Evolutionary conservation across 1,284 basidiomycete genomes (phyloP).

Genomic region (Marasmius fiardii): DNA sequence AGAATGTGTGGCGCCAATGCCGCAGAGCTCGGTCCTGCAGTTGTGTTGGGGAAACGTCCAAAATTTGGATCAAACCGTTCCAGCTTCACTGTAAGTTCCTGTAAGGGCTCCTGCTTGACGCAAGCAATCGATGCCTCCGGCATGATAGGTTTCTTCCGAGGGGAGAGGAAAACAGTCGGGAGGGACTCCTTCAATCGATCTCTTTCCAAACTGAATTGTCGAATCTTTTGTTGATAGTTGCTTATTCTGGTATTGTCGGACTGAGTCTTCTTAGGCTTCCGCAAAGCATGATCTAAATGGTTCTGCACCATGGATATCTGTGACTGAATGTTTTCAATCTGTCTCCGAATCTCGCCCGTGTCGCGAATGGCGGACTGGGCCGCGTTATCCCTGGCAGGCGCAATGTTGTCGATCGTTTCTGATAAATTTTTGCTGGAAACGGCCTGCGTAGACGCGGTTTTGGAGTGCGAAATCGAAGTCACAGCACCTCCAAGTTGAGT

Average conservation of each 20-base stretch:
- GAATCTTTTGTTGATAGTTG: slow-evolving; percentile 17
- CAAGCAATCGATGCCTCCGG: slow-evolving; percentile 6
- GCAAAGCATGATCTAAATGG: slow-evolving; percentile 18
- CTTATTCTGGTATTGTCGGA: slow-evolving; percentile 27
- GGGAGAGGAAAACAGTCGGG: slow-evolving; percentile 17
- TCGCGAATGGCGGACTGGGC: slow-evolving; percentile 6
- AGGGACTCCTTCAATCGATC: slow-evolving; percentile 23
- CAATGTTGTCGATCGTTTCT: slow-evolving; percentile 22
- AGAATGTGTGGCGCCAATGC: background rate
- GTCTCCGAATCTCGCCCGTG: slow-evolving; percentile 21
- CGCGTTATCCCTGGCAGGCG: slow-evolving; percentile 6
- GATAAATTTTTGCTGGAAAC: slow-evolving; percentile 22
- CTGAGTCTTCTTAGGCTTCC: slow-evolving; percentile 27
- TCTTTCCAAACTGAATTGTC: slow-evolving; percentile 20
- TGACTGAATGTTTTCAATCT: slow-evolving; percentile 25
- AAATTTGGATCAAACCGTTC: slow-evolving; percentile 3
- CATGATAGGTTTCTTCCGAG: slow-evolving; percentile 12
- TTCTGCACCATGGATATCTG: slow-evolving; percentile 22
- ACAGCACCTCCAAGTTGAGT: too few species aligned
- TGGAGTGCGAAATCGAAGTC: too few species aligned
- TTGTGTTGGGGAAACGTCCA: background rate
- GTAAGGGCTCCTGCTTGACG: background rate
- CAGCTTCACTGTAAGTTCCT: background rate
- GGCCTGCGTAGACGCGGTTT: too few species aligned
- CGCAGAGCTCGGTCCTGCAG: background rate